These are phyloP conservation scores for Cajanus cajan DNA, from an alignment of 306 rosid species.

Conservation along the genomic window DNA sequence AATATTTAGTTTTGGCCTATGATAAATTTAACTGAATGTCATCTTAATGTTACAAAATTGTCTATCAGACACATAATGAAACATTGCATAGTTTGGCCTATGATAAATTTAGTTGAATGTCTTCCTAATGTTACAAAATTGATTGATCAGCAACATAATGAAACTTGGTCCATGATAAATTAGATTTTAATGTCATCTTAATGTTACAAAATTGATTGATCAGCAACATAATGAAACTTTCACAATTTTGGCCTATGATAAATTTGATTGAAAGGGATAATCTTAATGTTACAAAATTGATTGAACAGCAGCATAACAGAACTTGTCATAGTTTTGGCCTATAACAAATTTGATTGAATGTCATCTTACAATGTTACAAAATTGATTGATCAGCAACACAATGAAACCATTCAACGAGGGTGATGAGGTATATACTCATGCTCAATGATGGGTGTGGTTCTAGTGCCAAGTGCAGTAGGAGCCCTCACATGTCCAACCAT, in stretches of 20 bases:
- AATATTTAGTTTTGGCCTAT: background rate
- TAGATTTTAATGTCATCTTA: slow-evolving; percentile 13
- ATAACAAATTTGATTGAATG: background rate
- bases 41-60: slow-evolving; percentile 49
- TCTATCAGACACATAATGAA: slow-evolving; percentile 3
- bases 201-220: slow-evolving; percentile 51
- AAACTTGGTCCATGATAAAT: background rate
- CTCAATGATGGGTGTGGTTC: slow-evolving; percentile 68
- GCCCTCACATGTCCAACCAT: slow-evolving; percentile 98
- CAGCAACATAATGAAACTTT: background rate
- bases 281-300: slow-evolving; percentile 50
- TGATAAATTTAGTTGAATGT: background rate
- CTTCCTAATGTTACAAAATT: slow-evolving; percentile 46
- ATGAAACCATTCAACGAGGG: slow-evolving; percentile 39
- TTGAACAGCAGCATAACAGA: background rate
- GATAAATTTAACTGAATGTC: background rate
- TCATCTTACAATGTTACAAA: slow-evolving; percentile 48
- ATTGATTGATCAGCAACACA: slow-evolving; percentile 20
- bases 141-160: slow-evolving; percentile 11
- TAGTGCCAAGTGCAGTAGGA: slow-evolving; percentile 66
- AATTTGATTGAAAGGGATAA: slow-evolving; percentile 1
- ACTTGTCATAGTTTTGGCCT: background rate
- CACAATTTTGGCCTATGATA: background rate
- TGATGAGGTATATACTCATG: slow-evolving; percentile 62
- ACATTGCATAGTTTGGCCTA: background rate